phyloP scores from a whole-genome alignment of 805 yeast genomes.

The Cyberlindnera lachancei region DNA sequence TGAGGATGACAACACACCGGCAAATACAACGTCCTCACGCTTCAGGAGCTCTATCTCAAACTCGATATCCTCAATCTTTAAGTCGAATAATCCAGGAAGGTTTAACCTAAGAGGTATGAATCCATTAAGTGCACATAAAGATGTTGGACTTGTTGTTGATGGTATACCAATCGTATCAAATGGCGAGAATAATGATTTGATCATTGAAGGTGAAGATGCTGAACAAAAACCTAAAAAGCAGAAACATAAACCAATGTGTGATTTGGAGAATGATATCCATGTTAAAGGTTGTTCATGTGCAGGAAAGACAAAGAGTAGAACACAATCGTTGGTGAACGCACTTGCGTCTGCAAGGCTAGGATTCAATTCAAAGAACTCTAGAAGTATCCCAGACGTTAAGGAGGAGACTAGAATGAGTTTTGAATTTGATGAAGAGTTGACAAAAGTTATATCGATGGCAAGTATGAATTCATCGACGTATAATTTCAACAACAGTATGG shows the following conservation, averaged over 20 bases:
- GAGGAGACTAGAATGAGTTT: conserved; percentile 6
- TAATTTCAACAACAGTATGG: conserved; percentile 12
- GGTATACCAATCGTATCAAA: conserved; percentile 12
- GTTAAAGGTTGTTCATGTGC: conserved; percentile 10
- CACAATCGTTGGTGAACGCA: conserved; percentile 17
- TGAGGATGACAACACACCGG: conserved; percentile 4
- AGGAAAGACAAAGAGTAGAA: conserved; percentile 15
- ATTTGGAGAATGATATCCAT: conserved; percentile 8
- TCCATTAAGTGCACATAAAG: conserved; percentile 22
- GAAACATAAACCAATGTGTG: background rate
- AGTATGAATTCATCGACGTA: conserved; percentile 17
- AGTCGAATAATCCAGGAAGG: conserved; percentile 19
- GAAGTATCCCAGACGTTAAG: background rate
- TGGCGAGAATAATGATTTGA: conserved; percentile 12
- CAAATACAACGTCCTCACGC: conserved; percentile 5
- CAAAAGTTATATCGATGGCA: conserved; percentile 19
- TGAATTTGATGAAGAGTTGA: conserved; percentile 20
- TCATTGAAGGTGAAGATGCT: conserved; percentile 4
- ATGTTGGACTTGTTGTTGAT: conserved; percentile 8
- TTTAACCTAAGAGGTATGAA: conserved; percentile 30
- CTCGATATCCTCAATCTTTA: conserved; percentile 20
- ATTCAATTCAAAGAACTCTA: conserved; percentile 7
- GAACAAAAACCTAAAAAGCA: conserved; percentile 1
- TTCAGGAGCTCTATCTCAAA: conserved; percentile 16
- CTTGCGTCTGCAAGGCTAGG: conserved; percentile 19